Conservation (phyloP, 139 green algal genomes). For the Chlorella sp. region DNA sequence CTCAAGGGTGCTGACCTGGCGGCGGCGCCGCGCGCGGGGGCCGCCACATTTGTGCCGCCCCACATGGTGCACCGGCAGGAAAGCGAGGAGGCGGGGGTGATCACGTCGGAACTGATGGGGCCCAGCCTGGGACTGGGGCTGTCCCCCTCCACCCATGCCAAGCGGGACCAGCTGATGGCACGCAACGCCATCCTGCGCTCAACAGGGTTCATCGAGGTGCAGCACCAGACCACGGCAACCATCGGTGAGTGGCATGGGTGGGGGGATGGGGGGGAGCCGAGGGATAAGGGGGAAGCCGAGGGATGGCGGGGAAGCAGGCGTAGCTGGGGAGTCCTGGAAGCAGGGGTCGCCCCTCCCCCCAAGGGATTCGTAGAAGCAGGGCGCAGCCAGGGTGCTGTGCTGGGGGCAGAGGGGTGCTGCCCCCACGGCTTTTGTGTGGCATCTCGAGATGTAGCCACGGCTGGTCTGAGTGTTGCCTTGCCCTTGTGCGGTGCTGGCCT, state of each 20-base stretch:
- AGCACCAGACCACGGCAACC: background rate
- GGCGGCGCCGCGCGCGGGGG: conserved; percentile 15
- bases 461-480: no score
- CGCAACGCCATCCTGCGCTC: conserved; percentile 65
- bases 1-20: background rate
- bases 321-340: no score
- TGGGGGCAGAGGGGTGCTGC: background rate
- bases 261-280: no score
- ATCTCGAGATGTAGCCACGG: no score
- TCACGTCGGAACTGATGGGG: background rate
- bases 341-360: no score
- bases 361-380: no score
- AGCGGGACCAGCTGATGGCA: conserved; percentile 53
- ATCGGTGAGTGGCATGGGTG: background rate
- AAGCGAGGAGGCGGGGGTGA: background rate
- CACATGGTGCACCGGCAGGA: conserved; percentile 50
- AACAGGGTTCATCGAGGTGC: conserved; percentile 64
- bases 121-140: conserved; percentile 21
- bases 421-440: background rate
- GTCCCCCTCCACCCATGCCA: conserved; percentile 47
- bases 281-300: no score
- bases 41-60: conserved; percentile 52
- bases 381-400: background rate
- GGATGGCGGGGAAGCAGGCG: no score
- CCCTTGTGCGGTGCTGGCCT: no score